phyloP scores from a whole-genome alignment of 805 yeast genomes.

The Vanderwaltozyma yarrowii region DNA sequence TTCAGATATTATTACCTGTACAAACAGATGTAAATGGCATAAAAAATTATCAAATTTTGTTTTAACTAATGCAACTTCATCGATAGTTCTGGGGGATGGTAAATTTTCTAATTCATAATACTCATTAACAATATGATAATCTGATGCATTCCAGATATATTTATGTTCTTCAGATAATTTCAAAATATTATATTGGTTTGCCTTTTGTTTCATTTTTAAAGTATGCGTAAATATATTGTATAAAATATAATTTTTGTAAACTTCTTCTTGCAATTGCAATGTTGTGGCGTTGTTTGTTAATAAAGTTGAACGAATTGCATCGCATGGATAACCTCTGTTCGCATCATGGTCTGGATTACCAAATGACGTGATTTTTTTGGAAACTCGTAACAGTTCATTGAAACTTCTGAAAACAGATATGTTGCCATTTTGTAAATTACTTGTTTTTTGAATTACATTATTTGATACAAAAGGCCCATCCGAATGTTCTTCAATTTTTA shows the following conservation, averaged over 20 bases:
- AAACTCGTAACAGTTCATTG: no score
- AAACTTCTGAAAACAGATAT: no score
- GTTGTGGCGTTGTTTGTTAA: constrained; percentile 7
- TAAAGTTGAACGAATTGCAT: constrained; percentile 15
- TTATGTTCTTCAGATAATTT: background rate
- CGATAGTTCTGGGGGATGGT: constrained; percentile 4
- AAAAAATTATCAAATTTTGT: constrained; percentile 14
- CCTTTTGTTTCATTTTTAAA: constrained; percentile 2
- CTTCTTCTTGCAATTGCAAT: constrained; percentile 14
- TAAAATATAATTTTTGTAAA: constrained; percentile 13
- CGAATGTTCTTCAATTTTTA: no score
- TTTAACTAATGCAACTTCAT: constrained; percentile 9
- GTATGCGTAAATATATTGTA: constrained; percentile 12
- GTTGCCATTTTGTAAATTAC: no score
- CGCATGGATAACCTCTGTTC: constrained; percentile 19
- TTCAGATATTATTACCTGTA: constrained; percentile 11
- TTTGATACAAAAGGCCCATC: no score
- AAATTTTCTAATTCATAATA: constrained; percentile 5
- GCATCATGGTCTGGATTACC: no score
- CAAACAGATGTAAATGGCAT: constrained; percentile 8
- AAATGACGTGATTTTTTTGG: no score
- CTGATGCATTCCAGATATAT: constrained; percentile 12
- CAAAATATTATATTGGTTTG: background rate
- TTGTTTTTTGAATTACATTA: no score
- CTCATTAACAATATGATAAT: constrained; percentile 13